Evolutionary conservation across 768 basidiomycete genomes (phyloP), one percentile per base, ranked within the genome.

Genomic region (Tylopilus cervinicoccineus): DNA sequence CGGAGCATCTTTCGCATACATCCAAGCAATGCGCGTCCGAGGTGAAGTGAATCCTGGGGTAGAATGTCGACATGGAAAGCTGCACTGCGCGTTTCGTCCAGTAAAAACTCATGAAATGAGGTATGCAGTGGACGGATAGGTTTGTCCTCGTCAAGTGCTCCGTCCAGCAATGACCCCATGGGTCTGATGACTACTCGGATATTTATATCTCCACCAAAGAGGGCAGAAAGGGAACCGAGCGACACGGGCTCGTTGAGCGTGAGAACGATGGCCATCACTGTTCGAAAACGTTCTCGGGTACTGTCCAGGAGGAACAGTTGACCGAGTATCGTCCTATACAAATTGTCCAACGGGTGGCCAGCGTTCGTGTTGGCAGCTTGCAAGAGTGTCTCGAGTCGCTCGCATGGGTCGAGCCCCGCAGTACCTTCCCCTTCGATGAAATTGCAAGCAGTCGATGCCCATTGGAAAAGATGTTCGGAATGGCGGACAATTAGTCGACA

Each of bases 401-500:
- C 26, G 11, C 10, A 13, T 12, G n/a, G 22, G 2, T 27, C 26
- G 24, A 33, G 23, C 13, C 50, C 50, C 4, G 6, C 9, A n/a
- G 49, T 11, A 14, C 19, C 20, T 16, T 34, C 32, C 10, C 23
- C 22, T 22, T 9, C 14, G 36, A 64, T 58, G 22, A 47, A 51
- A 1, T 38, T 17, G 43, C 62, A 63, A 14, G 31, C 31, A 32
- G 31, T 32, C 14, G 13, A 32, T 16, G 31, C 31, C 31, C 31
- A 32, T 16, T 32, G 54, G 27, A 64, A 64, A 10, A 61, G 53
- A 4, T 51, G 54, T 4, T 62, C 43, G 0, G 62, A 56, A 32
- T n/a, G 16, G 10, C 16, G 22, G 23, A 38, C 38, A 14, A 38
- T 22, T 14, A 38, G 23, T 6, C 38, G 38, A 38, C 23, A 38